These are phyloP conservation scores for Sistotremastrum suecicum DNA, from an alignment of 768 basidiomycete species.

Conservation along the genomic window DNA sequence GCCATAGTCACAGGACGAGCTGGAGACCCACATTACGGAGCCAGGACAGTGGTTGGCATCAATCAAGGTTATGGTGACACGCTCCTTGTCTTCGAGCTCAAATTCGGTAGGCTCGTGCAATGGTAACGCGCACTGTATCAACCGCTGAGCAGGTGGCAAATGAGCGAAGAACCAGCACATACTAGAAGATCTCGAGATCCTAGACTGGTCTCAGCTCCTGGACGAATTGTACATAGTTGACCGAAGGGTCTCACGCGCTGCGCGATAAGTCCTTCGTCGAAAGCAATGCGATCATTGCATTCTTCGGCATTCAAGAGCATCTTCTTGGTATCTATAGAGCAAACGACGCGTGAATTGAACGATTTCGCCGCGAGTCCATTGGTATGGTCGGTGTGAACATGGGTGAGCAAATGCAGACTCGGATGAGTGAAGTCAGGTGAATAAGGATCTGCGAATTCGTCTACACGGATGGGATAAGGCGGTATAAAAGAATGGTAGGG, in stretches of 20 bases:
- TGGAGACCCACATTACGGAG: conserved; percentile 61
- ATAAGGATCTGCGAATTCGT: conserved; percentile 48
- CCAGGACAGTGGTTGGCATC: conserved; percentile 96
- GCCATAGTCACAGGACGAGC: not conserved
- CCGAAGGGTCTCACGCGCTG: conserved; percentile 45
- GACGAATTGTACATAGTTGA: conserved; percentile 51
- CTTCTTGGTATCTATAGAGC: conserved; percentile 72
- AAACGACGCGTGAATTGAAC: conserved; percentile 59
- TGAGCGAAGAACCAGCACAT: conserved; percentile 11
- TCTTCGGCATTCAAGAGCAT: conserved; percentile 75
- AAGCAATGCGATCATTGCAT: conserved; percentile 45
- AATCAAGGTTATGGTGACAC: conserved; percentile 61
- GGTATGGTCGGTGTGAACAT: conserved; percentile 85
- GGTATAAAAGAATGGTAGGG: conserved; percentile 63
- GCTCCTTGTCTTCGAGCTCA: conserved; percentile 39
- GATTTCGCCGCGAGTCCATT: conserved; percentile 60
- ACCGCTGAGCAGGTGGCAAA: not conserved
- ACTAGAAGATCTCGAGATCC: conserved; percentile 61
- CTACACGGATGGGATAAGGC: conserved; percentile 78
- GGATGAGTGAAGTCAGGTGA: conserved; percentile 19
- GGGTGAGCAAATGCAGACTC: conserved; percentile 63
- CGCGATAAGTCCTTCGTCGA: conserved; percentile 33
- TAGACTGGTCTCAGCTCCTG: conserved; percentile 25
- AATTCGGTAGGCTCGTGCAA: conserved; percentile 50
- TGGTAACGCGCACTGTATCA: conserved; percentile 37